Evolutionary conservation across 495 filamentous ascomycete genomes (phyloP), one percentile per base, ranked within the genome.

Genomic region (Daldinia bambusicola): DNA sequence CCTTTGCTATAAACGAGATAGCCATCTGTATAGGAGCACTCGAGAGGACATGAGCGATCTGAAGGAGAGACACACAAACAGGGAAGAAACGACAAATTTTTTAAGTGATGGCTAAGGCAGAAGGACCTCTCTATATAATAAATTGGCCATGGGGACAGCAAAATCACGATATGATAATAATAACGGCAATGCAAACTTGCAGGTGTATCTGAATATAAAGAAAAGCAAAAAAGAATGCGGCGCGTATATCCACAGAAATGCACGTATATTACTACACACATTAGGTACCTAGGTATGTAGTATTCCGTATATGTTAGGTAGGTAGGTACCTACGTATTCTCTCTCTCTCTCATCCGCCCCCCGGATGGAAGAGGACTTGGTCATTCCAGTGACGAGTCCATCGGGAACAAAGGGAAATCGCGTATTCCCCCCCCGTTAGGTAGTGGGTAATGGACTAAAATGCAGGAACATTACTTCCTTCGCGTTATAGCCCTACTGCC

Each of bases 1-100:
- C 70, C 65, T 65, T 72, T 9, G 18, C 56, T 65, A 68, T 61
- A 57, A 65, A 1, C 14, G 70, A 72, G 51, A 32, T 2, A 72
- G 50, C 64, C 70, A 68, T 68, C 4, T 60, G 38, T 57, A 51
- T 22, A 22, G 50, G 18, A 18, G 48, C 56, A 55, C 30, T 63
- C 34, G 31, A 40, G 55, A 5, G 20, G 18, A 32, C 70, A 72
- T 72, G 40, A 30, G 43, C 34, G 8, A 52, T 26, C 48, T 31
- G 16, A 53, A 30, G 43, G 30, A 26, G 45, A 43, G 50, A 8
- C n/a, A 22, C 41, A 55, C 2, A 26, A 55, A 36, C 34, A 36
- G 5, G 9, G 9, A 13, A 55, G 32, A 55, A 55, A 14, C 31
- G 36, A 55, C 12, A 3, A 36, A 18, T 55, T 5, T 40, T 36